Base-by-base conservation (phyloP, 768 basidiomycete genomes). In the Termitomyces sp. region DNA sequence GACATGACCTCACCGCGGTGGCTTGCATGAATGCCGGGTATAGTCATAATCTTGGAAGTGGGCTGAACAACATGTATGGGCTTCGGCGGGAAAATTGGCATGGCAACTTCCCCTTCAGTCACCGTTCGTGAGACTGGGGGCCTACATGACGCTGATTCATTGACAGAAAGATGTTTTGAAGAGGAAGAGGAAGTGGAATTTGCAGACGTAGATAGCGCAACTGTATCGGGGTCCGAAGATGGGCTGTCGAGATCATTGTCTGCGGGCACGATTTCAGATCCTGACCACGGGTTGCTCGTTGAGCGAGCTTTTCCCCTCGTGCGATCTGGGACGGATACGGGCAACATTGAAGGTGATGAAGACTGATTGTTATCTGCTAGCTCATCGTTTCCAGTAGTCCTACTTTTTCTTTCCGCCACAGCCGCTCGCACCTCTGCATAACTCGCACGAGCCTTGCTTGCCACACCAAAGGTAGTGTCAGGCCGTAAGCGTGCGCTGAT, bases 1-100 rank as follows among this genome's bases (percentile, higher is more conserved):
- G 90, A 87, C 85, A 90, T 90, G 43, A 92, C 82, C 59, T 93
- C 90, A 9, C 88, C 88, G n/a, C 83, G 83, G 65, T 92, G 87
- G 63, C 85, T 89, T 3, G 84, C 90, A 64, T 92, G 91, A 59
- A 94, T 94, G 2, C 90, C 89, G 9, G 92, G 92, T 61, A 94
- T 93, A 14, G 83, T 85, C 92, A 94, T 94, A 42, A 80, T 87
- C 63, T 84, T 87, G 31, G 83, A 87, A 66, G 85, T 83, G 3
- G 91, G 91, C 65, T 92, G 92, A 18, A 84, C 84, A 61, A 86
- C 83, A 62, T 90, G 89, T 8, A 86, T 82, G 18, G 76, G 71
- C 46, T 62, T 62, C 22, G 58, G 55, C 10, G 68, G 68, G 46
- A 72, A 53, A 32, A 53, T 58, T 9, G 64, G 50, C 32, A 58